phyloP scores from a whole-genome alignment of 768 basidiomycete genomes.

The Mycena rosella region DNA sequence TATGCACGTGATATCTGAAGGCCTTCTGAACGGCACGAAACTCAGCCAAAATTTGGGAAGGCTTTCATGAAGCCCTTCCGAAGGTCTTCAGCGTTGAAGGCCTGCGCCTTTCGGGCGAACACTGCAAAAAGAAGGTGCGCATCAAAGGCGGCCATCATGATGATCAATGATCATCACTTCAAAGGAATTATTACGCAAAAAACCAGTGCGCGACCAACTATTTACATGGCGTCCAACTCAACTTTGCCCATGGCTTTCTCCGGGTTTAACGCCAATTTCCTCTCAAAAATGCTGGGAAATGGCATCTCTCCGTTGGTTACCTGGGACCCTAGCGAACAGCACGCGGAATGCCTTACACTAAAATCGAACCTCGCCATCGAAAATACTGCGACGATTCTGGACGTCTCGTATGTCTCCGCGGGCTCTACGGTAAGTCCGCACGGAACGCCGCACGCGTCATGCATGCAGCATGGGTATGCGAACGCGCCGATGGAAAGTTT shows the following conservation, averaged over 20 bases:
- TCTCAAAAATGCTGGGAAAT: not conserved
- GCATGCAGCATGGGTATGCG: not conserved
- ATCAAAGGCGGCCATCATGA: too few species aligned
- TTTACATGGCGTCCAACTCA: too few species aligned
- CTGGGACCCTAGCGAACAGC: not conserved
- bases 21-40: too few species aligned
- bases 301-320: not conserved
- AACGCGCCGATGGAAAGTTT: conserved; percentile 29
- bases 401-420: conserved; percentile 23
- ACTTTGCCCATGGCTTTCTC: not conserved
- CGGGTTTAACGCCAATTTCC: not conserved
- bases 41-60: too few species aligned
- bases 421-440: conserved; percentile 10
- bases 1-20: too few species aligned
- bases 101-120: too few species aligned
- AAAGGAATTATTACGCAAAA: too few species aligned
- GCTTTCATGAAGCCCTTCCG: too few species aligned
- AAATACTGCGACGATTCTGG: conserved; percentile 2
- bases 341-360: not conserved
- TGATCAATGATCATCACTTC: too few species aligned
- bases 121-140: too few species aligned
- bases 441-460: conserved; percentile 18
- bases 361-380: not conserved
- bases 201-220: too few species aligned
- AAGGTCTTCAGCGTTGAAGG: too few species aligned